Evolutionary conservation across 2,329 filamentous ascomycete genomes (phyloP), one percentile per base, ranked within the genome.

Genomic region (Bipolaris sorokiniana): DNA sequence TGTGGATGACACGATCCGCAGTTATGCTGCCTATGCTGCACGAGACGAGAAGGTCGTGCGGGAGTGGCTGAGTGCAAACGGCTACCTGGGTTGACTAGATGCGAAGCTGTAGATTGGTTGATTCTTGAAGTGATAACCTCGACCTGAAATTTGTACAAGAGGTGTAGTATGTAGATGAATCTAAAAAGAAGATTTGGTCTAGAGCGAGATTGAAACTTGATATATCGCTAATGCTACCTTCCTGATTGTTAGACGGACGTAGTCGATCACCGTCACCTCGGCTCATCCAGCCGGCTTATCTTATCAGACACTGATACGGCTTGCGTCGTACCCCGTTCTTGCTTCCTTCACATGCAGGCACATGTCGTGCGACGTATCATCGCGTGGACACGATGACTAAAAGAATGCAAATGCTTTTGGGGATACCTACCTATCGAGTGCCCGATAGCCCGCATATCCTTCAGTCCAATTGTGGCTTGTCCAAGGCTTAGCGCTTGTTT

Each of bases 1-100:
- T 64, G 89, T 94, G 61, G 88, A 88, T 74, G 95, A 98, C 75
- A 92, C 89, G 61, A 91, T 98, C 64, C 86, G 88, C 40, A 91
- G 90, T 10, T 89, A 93, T 69, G 92, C 92, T 4, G 86, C 86
- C 38, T 99, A 97, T 81, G 88, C 88, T 74, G 81, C 87, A 76
- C 85, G 95, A 54, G 95, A 98, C 75, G 83, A 86, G 54, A 82
- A 81, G 50, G 80, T 84, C 42, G 84, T 97, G 52, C 83, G 89
- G 77, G 90, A 92, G 78, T 98, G 94, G 93, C 79, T 98, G 66
- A 80, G 77, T 62, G 80, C 80, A 22, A 83, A 88, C 74, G 83
- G 82, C 1, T 90, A 90, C 76, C 28, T 68, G 47, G 55, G 62
- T 58, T 70, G 66, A 72, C 51, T 54, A 7, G 28, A 16, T 26